A percentile compares a stretch with the other conserved stretches of the same genome.
Conservation (phyloP, 352 stramenopile genomes). For the Phytophthora sp. region DNA sequence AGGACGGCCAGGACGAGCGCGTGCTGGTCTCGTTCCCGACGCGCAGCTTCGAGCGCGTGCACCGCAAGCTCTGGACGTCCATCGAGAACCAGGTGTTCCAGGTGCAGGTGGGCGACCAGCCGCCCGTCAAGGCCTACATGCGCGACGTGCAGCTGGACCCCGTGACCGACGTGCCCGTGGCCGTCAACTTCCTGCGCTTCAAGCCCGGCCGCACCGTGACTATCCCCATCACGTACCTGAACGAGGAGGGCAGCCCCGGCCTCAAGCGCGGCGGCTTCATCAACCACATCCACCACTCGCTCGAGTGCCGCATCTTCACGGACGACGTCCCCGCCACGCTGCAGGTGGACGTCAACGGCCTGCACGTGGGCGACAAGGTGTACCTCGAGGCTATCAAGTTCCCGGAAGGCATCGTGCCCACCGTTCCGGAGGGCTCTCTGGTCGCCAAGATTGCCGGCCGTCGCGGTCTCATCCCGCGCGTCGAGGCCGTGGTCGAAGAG, state of each 20-base stretch:
- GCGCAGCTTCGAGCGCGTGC: constrained; percentile 77
- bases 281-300: constrained; percentile 88
- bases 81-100: constrained; percentile 91
- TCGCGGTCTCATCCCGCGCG: constrained; percentile 82
- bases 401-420: constrained; percentile 76
- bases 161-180: constrained; percentile 77
- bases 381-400: constrained; percentile 79
- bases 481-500: constrained; percentile 70
- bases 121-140: constrained; percentile 84
- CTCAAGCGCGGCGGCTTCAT: constrained; percentile 96
- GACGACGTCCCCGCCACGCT: constrained; percentile 79
- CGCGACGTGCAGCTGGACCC: constrained; percentile 87
- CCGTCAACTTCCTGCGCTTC: constrained; percentile 94
- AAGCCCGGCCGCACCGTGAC: constrained; percentile 89
- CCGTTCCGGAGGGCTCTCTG: constrained; percentile 64
- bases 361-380: constrained; percentile 87
- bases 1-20: constrained; percentile 66
- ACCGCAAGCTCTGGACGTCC: constrained; percentile 88
- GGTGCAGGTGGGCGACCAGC: constrained; percentile 68
- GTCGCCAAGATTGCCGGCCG: constrained; percentile 88
- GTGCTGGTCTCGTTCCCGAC: constrained; percentile 80
- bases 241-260: constrained; percentile 93
- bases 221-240: constrained; percentile 93
- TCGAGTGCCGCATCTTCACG: constrained; percentile 82
- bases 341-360: constrained; percentile 86